These are phyloP conservation scores for Metarhizium guizhouense DNA, from an alignment of 2,329 filamentous ascomycete genomes.

Conservation along the genomic window DNA sequence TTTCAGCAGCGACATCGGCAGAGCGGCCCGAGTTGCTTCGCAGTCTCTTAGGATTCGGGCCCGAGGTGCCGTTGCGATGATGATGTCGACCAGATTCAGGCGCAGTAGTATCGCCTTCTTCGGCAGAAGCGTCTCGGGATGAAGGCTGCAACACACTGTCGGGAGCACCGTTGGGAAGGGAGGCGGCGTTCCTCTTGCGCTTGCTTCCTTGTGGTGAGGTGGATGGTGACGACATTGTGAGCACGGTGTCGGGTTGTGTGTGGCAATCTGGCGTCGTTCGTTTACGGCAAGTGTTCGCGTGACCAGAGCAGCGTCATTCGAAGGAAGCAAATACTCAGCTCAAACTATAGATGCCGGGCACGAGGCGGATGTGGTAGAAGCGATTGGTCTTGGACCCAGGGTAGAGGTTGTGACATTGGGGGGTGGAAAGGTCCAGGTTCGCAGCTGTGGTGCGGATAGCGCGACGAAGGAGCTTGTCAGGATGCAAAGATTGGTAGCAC, in stretches of 20 bases:
- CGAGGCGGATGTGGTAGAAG: neutral
- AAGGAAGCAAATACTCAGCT: neutral
- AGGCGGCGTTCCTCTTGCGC: conserved; percentile 65
- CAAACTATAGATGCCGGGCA: neutral
- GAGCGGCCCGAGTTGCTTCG: conserved; percentile 53
- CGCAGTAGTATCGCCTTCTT: conserved; percentile 69
- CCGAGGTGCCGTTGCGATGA: conserved; percentile 46
- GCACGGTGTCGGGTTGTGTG: neutral
- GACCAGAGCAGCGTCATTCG: neutral
- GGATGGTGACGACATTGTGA: conserved; percentile 51
- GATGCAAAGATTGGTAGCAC: neutral
- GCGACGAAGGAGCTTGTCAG: neutral
- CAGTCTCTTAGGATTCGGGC: conserved; percentile 66
- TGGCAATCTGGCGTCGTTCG: neutral
- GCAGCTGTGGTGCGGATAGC: neutral
- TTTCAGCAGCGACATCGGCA: conserved; percentile 31
- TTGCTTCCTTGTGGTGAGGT: conserved; percentile 52
- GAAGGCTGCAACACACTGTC: conserved; percentile 57
- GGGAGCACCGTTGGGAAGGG: conserved; percentile 34
- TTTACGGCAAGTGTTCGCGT: conserved; percentile 1
- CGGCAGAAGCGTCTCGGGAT: conserved; percentile 73
- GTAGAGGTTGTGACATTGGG: conserved; percentile 3
- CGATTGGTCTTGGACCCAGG: neutral
- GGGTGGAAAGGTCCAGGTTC: conserved; percentile 1
- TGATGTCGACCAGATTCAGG: conserved; percentile 50